Evolutionary conservation across 139 green algal species (phyloP), one percentile per base, ranked within the genome.

Genomic region (Chlorella sp.): DNA sequence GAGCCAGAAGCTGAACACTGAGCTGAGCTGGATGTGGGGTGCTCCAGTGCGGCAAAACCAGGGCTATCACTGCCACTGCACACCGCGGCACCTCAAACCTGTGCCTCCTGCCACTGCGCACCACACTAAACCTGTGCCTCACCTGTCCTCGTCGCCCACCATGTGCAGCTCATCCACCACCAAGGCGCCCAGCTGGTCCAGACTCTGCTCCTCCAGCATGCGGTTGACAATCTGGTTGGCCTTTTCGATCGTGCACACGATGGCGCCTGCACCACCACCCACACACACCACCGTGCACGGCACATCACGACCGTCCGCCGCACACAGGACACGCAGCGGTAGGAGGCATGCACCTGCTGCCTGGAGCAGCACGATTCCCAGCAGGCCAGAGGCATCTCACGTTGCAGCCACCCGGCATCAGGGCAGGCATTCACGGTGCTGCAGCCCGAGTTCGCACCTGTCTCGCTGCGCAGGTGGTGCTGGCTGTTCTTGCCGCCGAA

Each of bases 141-240:
- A 77, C 72, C 74, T 59, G 42, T 80, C 74, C 36, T 75, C 68
- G 35, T 80, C 74, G 2, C 59, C 74, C 24, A 80, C 84, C 91
- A 98, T 97, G 87, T 98, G 93, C 62, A 96, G 80, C 77, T 98
- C 93, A 75, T 98, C 93, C 50, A 97, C 87, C 2, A 97, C 83
- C 17, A 97, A 80, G 4, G 79, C 77, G 5, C 77, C 75, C 61
- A 96, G 77, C 62, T 88, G 72, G 14, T 74, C 70, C 59, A 97
- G 69, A 42, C 72, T 78, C 14, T 89, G 79, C 30, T 96, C 89
- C 77, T 91, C 88, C 65, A 90, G 60, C 84, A 93, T 85, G 17
- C 71, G 66, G 70, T 84, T 89, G 1, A 96, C 73, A n/a, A 97
- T 49, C 5, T 62, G 62, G 75, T 97, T 96, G 55, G 92, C 92